Evolutionary conservation across 2,329 filamentous ascomycete species (phyloP), one percentile per base, ranked within the genome.

Genomic region (Sporothrix variecibatus): DNA sequence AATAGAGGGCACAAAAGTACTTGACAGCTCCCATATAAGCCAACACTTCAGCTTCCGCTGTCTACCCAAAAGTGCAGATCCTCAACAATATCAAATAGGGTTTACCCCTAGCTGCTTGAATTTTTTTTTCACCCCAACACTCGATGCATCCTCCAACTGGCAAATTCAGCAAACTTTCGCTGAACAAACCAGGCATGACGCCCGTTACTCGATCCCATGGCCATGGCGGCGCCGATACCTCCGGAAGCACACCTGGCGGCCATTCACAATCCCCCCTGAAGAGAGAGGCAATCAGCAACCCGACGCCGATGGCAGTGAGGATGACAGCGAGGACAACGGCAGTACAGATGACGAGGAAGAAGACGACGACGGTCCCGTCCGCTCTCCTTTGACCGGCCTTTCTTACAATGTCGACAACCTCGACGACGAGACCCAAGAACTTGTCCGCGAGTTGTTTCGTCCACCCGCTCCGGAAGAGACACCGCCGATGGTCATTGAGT

Each of bases 401-500:
- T 60, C 71, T 12, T 83, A 83, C 74, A 80, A 80, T 26, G 73
- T 83, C 8, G 78, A 80, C 53, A 74, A 75, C 23, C 79, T 83
- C 15, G 79, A 81, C 75, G 76, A 77, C 60, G 76, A 77, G 43
- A 73, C 67, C 3, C 60, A 76, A 23, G 76, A 77, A 49, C 65
- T 77, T 1, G 82, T 88, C 9, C 82, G 84, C 20, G 84, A 85
- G 67, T 81, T 85, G 31, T 86, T 88, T 75, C 81, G 78, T 31
- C 74, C 78, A 15, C 67, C 72, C 2, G 68, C 76, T 0, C 73
- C 74, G 28, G 77, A 81, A 43, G 84, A 87, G 12, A 84, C 86
- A 0, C 85, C 87, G 2, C 82, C 83, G 74, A 84, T 90, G 74
- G 81, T 84, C 0, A 80, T 89, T 7, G 84, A 88, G 76, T 84